Conservation (phyloP, 176 grass and related monocot genomes). For the Coix lacrymajobi region DNA sequence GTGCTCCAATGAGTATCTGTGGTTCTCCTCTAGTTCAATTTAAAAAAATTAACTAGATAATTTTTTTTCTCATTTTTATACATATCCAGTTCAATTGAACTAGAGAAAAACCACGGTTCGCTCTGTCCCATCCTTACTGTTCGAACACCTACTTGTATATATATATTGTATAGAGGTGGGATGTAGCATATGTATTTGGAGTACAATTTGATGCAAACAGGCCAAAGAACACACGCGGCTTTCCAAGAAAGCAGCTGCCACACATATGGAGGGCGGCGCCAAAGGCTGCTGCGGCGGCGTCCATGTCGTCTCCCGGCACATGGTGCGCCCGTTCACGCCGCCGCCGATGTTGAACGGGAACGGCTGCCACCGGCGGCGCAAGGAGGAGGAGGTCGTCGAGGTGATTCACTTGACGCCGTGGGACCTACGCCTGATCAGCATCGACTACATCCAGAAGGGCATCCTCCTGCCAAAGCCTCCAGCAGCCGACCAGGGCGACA, state of each 20-base stretch:
- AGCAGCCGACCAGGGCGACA: background rate
- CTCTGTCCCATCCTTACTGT: no score
- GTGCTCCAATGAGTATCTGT: no score
- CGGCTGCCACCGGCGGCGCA: background rate
- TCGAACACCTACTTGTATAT: no score
- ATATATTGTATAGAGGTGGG: no score
- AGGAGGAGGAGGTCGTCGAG: background rate
- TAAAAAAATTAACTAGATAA: no score
- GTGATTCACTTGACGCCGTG: conserved; percentile 6
- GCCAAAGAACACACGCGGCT: background rate
- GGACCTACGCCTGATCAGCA: conserved; percentile 19
- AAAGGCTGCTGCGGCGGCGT: background rate
- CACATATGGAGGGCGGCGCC: background rate
- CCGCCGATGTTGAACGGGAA: no score
- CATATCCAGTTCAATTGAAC: no score
- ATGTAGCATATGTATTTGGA: background rate
- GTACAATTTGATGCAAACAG: background rate
- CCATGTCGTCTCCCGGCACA: background rate
- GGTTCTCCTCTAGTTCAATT: no score
- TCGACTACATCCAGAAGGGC: conserved; percentile 20
- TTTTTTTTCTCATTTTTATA: no score
- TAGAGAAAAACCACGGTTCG: no score
- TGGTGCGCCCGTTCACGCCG: background rate
- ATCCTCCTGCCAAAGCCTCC: conserved; percentile 20
- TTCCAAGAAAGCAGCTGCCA: background rate